phyloP scores from a whole-genome alignment of 768 basidiomycete genomes.

The Inosperma sp. region DNA sequence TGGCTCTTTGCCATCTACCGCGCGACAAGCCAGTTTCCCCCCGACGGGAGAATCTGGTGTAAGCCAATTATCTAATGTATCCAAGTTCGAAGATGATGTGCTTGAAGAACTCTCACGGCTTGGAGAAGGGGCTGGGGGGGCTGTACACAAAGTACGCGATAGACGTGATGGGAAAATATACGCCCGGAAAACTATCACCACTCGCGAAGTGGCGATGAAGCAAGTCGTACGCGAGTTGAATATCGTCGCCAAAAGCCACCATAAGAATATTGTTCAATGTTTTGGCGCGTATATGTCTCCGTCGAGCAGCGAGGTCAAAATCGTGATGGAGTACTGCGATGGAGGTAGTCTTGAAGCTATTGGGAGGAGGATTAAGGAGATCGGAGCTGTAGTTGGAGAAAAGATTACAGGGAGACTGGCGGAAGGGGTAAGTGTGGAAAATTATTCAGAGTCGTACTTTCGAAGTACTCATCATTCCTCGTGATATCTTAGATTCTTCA shows the following conservation, averaged over 20 bases:
- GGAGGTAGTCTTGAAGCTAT: constrained; percentile 88
- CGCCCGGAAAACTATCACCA: constrained; percentile 93
- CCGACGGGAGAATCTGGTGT: not conserved
- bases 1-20: not conserved
- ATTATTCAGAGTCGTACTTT: constrained; percentile 3
- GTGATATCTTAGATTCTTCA: constrained; percentile 58
- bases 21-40: not conserved
- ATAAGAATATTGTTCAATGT: constrained; percentile 86
- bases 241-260: constrained; percentile 77
- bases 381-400: constrained; percentile 78
- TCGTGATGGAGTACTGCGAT: constrained; percentile 88
- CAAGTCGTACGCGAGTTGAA: constrained; percentile 90
- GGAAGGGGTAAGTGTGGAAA: constrained; percentile 88
- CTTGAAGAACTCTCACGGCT: constrained; percentile 72
- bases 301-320: constrained; percentile 86
- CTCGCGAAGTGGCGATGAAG: constrained; percentile 36
- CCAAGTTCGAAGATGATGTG: constrained; percentile 48
- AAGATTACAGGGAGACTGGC: constrained; percentile 85
- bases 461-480: constrained; percentile 7
- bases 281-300: constrained; percentile 89
- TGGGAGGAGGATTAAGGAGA: constrained; percentile 73
- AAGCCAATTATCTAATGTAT: not conserved
- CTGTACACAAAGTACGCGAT: constrained; percentile 89
- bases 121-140: constrained; percentile 94
- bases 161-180: constrained; percentile 70